A percentile compares a stretch with the other conserved stretches of the same genome.
These are phyloP conservation scores for Vigna trinervia DNA, from an alignment of 306 rosid genomes.

Conservation along the genomic window DNA sequence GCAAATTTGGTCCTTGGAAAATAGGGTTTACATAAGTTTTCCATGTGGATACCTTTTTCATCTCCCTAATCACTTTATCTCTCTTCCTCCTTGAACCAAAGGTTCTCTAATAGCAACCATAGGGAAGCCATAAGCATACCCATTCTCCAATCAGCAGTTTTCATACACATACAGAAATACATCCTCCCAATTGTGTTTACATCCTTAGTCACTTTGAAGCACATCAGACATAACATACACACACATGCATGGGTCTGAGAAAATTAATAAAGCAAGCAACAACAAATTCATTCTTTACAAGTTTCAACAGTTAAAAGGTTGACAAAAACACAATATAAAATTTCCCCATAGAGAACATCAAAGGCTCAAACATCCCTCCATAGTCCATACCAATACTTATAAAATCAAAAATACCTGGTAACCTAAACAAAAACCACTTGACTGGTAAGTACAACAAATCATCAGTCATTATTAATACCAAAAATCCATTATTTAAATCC, in stretches of 20 bases:
- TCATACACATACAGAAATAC: neutral
- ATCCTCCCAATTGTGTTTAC: neutral
- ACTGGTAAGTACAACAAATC: neutral
- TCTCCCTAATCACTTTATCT: slow-evolving; percentile 21
- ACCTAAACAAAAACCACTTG: neutral
- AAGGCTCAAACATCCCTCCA: neutral
- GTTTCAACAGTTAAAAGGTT: slow-evolving; percentile 14
- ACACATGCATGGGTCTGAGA: neutral
- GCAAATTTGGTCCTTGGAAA: neutral
- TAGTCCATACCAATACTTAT: neutral
- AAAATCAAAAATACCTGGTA: neutral
- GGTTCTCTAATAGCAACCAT: neutral
- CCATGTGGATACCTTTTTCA: slow-evolving; percentile 1
- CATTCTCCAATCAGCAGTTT: slow-evolving; percentile 7
- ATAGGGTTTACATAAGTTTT: neutral
- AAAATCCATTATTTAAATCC: neutral
- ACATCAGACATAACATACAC: neutral
- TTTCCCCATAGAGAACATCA: neutral
- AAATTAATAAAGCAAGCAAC: neutral
- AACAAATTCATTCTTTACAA: slow-evolving; percentile 13
- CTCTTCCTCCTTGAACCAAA: slow-evolving; percentile 12
- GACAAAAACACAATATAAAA: neutral
- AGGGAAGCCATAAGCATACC: slow-evolving; percentile 2
- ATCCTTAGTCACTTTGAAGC: neutral
- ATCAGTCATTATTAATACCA: neutral